These are phyloP conservation scores for Zygotorulaspora chibaensis DNA, from an alignment of 805 yeast genomes.

Conservation along the genomic window DNA sequence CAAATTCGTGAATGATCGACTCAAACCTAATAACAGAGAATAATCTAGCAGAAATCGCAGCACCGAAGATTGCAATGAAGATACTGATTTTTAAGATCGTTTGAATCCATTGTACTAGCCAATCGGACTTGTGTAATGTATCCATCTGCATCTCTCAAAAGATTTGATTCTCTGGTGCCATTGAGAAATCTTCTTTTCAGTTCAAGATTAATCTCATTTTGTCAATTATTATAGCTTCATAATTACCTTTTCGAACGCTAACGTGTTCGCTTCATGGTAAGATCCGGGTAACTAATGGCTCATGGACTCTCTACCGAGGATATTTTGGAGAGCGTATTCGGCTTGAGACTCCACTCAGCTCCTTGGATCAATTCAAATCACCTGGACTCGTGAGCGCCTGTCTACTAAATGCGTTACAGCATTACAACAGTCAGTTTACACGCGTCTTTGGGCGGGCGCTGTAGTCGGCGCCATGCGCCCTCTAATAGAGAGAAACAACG, in stretches of 20 bases:
- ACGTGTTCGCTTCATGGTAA: background rate
- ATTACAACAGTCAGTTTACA: too few relatives aligned
- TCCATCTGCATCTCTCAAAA: conserved; percentile 1
- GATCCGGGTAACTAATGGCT: background rate
- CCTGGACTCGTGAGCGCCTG: too few relatives aligned
- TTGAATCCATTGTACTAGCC: conserved; percentile 20
- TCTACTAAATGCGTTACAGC: too few relatives aligned
- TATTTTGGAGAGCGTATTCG: too few relatives aligned
- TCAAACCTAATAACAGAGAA: conserved; percentile 97
- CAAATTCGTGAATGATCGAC: conserved; percentile 95
- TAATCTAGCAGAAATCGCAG: conserved; percentile 86
- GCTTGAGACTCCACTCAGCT: too few relatives aligned
- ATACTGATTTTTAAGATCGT: conserved; percentile 53
- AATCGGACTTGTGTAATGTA: conserved; percentile 1
- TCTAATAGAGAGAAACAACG: too few relatives aligned
- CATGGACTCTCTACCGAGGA: background rate
- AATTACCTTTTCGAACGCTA: conserved; percentile 1
- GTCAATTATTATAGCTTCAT: background rate
- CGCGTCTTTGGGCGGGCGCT: too few relatives aligned
- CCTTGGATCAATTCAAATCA: too few relatives aligned
- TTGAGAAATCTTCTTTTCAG: background rate
- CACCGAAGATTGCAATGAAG: conserved; percentile 76
- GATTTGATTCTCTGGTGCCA: background rate
- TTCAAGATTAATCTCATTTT: background rate
- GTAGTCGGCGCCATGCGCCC: too few relatives aligned